phyloP scores from a whole-genome alignment of 805 yeast species.

The Candida coleopterorum region DNA sequence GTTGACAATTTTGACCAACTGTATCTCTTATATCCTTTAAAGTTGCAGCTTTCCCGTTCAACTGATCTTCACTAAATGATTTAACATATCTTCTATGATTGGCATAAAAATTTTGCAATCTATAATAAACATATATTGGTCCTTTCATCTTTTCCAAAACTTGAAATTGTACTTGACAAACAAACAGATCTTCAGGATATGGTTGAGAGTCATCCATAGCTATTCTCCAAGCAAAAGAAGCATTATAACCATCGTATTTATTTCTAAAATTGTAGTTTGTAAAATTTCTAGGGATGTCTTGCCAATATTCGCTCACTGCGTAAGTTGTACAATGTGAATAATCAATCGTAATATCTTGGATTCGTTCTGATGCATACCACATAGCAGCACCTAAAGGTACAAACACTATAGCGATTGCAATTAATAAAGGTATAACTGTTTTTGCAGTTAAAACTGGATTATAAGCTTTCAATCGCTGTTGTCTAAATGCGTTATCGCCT shows the following conservation, averaged over 20 bases:
- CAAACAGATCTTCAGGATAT: slow-evolving; percentile 46
- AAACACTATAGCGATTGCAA: slow-evolving; percentile 35
- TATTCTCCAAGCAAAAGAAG: slow-evolving; percentile 33
- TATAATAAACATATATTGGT: slow-evolving; percentile 39
- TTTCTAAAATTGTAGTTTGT: slow-evolving; percentile 31
- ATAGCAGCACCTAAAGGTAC: slow-evolving; percentile 44
- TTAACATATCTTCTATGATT: slow-evolving; percentile 42
- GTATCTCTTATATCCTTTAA: slow-evolving; percentile 30
- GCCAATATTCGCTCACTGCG: slow-evolving; percentile 31
- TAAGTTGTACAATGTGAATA: slow-evolving; percentile 36
- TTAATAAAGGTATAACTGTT: slow-evolving; percentile 37
- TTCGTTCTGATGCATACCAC: slow-evolving; percentile 39
- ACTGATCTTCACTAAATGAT: slow-evolving; percentile 41
- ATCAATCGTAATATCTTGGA: slow-evolving; percentile 38
- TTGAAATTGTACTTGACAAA: slow-evolving; percentile 38
- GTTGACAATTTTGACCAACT: slow-evolving; percentile 43
- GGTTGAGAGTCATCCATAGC: slow-evolving; percentile 37
- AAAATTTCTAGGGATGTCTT: slow-evolving; percentile 34
- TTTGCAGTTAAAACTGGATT: slow-evolving; percentile 43
- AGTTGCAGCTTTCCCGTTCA: slow-evolving; percentile 36
- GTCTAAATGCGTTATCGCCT: slow-evolving; percentile 53
- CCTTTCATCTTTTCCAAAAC: slow-evolving; percentile 29
- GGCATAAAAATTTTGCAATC: slow-evolving; percentile 37
- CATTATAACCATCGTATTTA: slow-evolving; percentile 13
- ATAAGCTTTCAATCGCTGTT: slow-evolving; percentile 49